Base-by-base conservation (phyloP, 352 stramenopile species). In the Hyaloperonospora brassicae region DNA sequence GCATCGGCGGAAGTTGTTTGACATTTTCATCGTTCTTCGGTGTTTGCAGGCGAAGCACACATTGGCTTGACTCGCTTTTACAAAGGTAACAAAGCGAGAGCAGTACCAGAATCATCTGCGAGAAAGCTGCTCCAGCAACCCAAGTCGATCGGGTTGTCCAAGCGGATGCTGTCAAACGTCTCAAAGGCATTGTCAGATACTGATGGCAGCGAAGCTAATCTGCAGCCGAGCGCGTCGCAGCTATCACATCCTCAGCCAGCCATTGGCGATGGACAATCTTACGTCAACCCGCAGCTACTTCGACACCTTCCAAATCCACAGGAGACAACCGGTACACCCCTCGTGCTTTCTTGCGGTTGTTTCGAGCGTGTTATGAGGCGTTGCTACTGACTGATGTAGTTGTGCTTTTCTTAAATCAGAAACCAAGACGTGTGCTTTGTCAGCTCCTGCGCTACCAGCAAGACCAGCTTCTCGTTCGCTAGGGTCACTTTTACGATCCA, bases 11-110 rank as follows among this genome's bases (percentile, higher is more conserved):
- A 27, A 23, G 45, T 22, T 42, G 25, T 34, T 30, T 64, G 35
- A 64, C 40, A n/a, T 49, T 49, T 2, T 46, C 12, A 40, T 61
- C 11, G 14, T 24, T 44, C 27, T 34, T 34, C 27, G 22, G 5
- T 44, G 25, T 24, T 30, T 56, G 21, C 54, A 92, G 81, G 82
- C 35, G 79, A 91, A 67, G 77, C 83, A 5, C 80, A 93, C 50
- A 87, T 89, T n/a, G 73, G 79, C 1, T 70, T 94, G 11, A 84
- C 81, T 36, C 64, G 81, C 11, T 94, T 94, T 51, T 94, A 92
- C 61, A 90, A 87, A 52, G 66, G 40, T 21, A 94, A 94, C 62
- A 80, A 81, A 46, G 58, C 64, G 38, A 77, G 70, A 48, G 55
- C 57, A 40, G 47, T 63, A 9, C 40, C 64, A 24, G 57, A 63